These are phyloP conservation scores for Melampsora larici-populina DNA, from an alignment of 1,284 basidiomycete species.

Conservation along the genomic window DNA sequence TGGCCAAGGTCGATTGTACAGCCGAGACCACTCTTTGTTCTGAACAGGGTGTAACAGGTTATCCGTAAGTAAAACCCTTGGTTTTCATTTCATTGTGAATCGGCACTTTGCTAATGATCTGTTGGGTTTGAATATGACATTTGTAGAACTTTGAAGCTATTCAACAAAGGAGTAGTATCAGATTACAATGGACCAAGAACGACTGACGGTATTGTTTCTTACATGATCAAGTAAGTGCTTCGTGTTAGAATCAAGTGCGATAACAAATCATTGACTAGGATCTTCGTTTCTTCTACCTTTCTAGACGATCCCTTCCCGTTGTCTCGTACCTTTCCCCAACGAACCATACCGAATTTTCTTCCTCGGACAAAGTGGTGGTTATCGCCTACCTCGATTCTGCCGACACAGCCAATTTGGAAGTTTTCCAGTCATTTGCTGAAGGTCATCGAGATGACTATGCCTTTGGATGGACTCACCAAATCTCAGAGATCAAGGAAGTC, in stretches of 20 bases:
- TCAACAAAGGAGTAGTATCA: conserved; percentile 72
- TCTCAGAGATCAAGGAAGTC: conserved; percentile 65
- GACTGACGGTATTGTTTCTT: conserved; percentile 91
- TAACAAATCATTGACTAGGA: not conserved
- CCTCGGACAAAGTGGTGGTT: conserved; percentile 84
- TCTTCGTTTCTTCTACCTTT: not conserved
- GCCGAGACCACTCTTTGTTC: conserved; percentile 55
- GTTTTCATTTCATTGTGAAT: not conserved
- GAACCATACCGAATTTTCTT: conserved; percentile 80
- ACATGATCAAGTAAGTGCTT: conserved; percentile 87
- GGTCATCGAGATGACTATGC: conserved; percentile 86
- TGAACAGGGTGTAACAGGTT: conserved; percentile 58
- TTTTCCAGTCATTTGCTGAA: conserved; percentile 76
- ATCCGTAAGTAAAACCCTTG: conserved; percentile 66
- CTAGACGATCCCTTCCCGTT: conserved; percentile 89
- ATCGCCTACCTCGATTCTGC: conserved; percentile 75
- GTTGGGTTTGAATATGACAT: too few relatives aligned
- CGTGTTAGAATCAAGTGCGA: not conserved
- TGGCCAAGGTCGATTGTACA: conserved; percentile 70
- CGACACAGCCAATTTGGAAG: conserved; percentile 65
- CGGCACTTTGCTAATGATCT: not conserved
- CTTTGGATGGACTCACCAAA: conserved; percentile 79
- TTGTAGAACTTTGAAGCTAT: conserved; percentile 76
- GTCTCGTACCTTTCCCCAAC: conserved; percentile 72
- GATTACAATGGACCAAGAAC: conserved; percentile 87